Conservation (phyloP, 768 basidiomycete species). For the Termitomyces sp. region DNA sequence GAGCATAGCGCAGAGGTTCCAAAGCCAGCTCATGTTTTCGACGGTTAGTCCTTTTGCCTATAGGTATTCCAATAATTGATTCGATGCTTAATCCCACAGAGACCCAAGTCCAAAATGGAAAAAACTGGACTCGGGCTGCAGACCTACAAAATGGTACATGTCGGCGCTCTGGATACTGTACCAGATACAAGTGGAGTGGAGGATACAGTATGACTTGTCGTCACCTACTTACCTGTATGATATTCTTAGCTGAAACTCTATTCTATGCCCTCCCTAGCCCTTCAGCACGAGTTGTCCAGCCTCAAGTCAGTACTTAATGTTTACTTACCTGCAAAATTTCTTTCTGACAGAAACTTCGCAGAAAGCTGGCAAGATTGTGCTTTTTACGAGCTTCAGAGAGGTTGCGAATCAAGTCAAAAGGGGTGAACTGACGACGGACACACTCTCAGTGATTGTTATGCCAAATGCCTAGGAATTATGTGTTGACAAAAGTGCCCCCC, state of each 20-base stretch:
- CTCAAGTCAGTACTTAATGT: constrained; percentile 47
- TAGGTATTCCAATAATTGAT: too few relatives aligned
- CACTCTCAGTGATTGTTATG: background rate
- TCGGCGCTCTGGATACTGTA: constrained; percentile 14
- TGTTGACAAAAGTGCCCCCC: too few relatives aligned
- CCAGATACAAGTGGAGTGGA: background rate
- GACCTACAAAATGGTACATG: constrained; percentile 47
- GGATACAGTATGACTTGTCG: background rate
- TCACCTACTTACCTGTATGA: background rate
- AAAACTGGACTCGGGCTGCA: constrained; percentile 35
- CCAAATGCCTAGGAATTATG: background rate
- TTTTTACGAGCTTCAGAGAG: constrained; percentile 7
- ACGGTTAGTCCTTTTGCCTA: constrained; percentile 1
- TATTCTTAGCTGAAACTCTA: constrained; percentile 46
- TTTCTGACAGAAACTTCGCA: background rate
- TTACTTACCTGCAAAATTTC: background rate
- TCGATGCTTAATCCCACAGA: background rate
- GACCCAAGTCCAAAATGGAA: background rate
- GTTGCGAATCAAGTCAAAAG: constrained; percentile 5
- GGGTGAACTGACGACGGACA: constrained; percentile 6
- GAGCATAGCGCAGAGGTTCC: constrained; percentile 45
- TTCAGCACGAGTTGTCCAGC: constrained; percentile 68
- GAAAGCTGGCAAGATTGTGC: constrained; percentile 10
- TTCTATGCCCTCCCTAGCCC: constrained; percentile 78
- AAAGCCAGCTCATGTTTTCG: constrained; percentile 22